Evolutionary conservation across 257 asterid species (phyloP), one percentile per base, ranked within the genome.

Genomic region (Rauvolfia tetraphylla): DNA sequence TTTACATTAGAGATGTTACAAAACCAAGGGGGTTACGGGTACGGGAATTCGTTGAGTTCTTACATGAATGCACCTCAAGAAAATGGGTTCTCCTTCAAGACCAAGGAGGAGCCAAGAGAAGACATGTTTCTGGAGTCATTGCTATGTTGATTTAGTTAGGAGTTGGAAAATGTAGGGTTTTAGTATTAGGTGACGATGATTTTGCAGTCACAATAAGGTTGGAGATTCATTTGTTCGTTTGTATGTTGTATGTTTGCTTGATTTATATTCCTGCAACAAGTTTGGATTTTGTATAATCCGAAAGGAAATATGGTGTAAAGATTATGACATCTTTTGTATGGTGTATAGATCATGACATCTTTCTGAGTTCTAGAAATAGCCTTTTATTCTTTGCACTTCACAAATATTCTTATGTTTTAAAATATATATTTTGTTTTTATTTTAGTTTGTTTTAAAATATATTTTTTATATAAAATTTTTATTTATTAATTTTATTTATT

Each of bases 81-180:
- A 10, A 73, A 76, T 31, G 38, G 54, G 67, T 67, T 67, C 59
- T 83, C 79, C 72, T 62, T 91, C 1, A 81, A 83, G 68, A 78
- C 91, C 33, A 89, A 87, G 83, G 92, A 87, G 31, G 97, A 92
- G 78, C 89, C 92, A 1, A 81, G 91, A 75, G 96, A 88, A 34
- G 92, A 90, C 81, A 17, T 74, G 87, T 89, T 90, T 77, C 56
- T 85, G 20, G 92, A 86, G 6, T 88, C 93, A 4, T 75, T 83
- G 71, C 67, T 83, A 3, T 83, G 75, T 76, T 89, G 81, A 85
- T 31, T 62, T 63, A 38, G 23, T 61, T 18, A 70, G 61, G 29
- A 13, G 0, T 53, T 31, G 25, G 33, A 8, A 59, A 14, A n/a
- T 12, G 41, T 58, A 38, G 58, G 68, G 4, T 27, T 38, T 54